Conservation (phyloP, 768 basidiomycete genomes). For the Lactarius psammicola region DNA sequence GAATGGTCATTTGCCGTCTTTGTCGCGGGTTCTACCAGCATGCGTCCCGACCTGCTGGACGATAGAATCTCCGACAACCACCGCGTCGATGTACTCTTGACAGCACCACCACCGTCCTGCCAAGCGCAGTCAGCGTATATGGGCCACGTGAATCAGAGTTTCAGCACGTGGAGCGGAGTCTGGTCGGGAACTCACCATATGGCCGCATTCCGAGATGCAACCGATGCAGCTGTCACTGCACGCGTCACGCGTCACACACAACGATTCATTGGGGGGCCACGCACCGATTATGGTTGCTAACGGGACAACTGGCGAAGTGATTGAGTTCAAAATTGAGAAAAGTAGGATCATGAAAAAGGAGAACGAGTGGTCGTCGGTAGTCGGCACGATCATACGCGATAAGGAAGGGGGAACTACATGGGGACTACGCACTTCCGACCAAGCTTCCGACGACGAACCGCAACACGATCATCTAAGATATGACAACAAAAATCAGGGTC, state of each 20-base stretch:
- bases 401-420: background rate
- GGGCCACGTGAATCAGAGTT: background rate
- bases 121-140: no score
- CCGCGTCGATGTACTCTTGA: background rate
- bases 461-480: slow-evolving; percentile 56
- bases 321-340: background rate
- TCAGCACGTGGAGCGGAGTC: slow-evolving; percentile 5
- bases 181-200: slow-evolving; percentile 44
- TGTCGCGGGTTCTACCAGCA: slow-evolving; percentile 46
- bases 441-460: slow-evolving; percentile 59
- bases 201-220: no score
- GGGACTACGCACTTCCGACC: slow-evolving; percentile 39
- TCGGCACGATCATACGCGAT: slow-evolving; percentile 15
- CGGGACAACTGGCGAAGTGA: background rate
- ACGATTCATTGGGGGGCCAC: slow-evolving; percentile 49
- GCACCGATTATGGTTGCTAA: slow-evolving; percentile 1
- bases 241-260: slow-evolving; percentile 50
- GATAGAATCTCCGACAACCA: slow-evolving; percentile 51
- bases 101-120: background rate
- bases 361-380: slow-evolving; percentile 7
- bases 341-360: slow-evolving; percentile 13
- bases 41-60: slow-evolving; percentile 56
- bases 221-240: slow-evolving; percentile 46
- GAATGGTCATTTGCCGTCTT: slow-evolving; percentile 54
- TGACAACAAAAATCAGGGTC: slow-evolving; percentile 46